Evolutionary conservation across 306 rosid genomes (phyloP), one percentile per base, ranked within the genome.

Genomic region (Cyamopsis tetragonoloba): DNA sequence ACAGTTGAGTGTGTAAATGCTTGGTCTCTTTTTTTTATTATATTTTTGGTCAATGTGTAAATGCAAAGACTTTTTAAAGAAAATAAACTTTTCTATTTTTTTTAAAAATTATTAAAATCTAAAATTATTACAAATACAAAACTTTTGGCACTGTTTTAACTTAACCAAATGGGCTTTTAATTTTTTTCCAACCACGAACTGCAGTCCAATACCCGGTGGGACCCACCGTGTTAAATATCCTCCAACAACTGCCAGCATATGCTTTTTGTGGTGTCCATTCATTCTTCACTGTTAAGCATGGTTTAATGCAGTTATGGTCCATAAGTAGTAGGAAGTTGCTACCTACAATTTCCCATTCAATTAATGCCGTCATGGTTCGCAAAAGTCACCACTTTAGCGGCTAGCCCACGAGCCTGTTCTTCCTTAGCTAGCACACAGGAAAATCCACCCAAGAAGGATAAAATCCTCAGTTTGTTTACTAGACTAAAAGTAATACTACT

Each of bases 201-300:
- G 61, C 42, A 42, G 48, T 3, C 14, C 6, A 31, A 18, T 68
- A 35, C 31, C 30, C 18, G 6, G 2, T 17, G 66, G 89, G 89
- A 39, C 87, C 88, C 77, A 79, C 15, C 15, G 51, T 53, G 72
- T 65, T 84, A 59, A 84, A 79, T 19, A 66, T 6, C 70, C 68
- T 18, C 88, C 76, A 80, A 84, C 0, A 76, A 74, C 55, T 51
- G 31, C 82, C 80, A 67, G 72, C 85, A 35, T 37, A 35, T 53
- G 48, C 30, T 19, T 24, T 24, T 1, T 26, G 67, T 75, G 74
- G 79, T n/a, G n/a, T 73, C 83, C 80, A 62, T 12, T 14, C 15
- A 30, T 8, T 19, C 9, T 50, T 62, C 39, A 26, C 28, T 0
- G 23, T 34, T 41, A 22, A 41, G 58, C 62, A 51, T 13, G 39